Percentiles rank a stretch among this genome's conserved stretches.
phyloP scores from a whole-genome alignment of 2,329 filamentous ascomycete genomes.

The Sclerotinia nivalis region DNA sequence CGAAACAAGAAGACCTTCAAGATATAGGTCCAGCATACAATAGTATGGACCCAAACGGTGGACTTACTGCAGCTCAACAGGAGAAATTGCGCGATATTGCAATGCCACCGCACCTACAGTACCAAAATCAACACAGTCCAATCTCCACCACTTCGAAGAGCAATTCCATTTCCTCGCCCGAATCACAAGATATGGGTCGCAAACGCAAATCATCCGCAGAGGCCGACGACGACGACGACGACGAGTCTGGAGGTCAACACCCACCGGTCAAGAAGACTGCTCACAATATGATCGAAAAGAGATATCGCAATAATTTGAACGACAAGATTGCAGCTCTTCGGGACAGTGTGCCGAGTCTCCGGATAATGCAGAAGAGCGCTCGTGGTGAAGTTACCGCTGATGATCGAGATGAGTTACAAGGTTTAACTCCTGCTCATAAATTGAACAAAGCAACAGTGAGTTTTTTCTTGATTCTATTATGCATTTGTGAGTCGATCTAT shows the following conservation, averaged over 20 bases:
- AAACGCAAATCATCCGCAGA: constrained; percentile 71
- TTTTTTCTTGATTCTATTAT: neutral
- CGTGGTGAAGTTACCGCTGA: constrained; percentile 68
- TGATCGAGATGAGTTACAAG: constrained; percentile 78
- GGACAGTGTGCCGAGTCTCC: constrained; percentile 87
- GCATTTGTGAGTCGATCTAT: constrained; percentile 11
- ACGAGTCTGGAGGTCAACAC: constrained; percentile 58
- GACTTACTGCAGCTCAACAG: constrained; percentile 59
- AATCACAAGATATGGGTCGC: constrained; percentile 51
- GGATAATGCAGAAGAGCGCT: constrained; percentile 76
- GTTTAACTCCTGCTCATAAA: constrained; percentile 85
- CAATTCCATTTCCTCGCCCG: constrained; percentile 60
- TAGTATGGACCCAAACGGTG: constrained; percentile 40
- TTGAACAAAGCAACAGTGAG: constrained; percentile 91
- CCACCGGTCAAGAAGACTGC: constrained; percentile 80
- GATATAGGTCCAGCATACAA: constrained; percentile 21
- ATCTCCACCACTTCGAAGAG: constrained; percentile 54
- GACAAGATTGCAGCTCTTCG: constrained; percentile 93
- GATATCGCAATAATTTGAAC: constrained; percentile 93
- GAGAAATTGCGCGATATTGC: constrained; percentile 63
- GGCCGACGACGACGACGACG: constrained; percentile 59
- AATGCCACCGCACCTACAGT: constrained; percentile 64
- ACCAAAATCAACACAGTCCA: constrained; percentile 53
- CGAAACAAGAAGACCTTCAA: constrained; percentile 32
- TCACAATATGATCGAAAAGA: constrained; percentile 97